These are phyloP conservation scores for Herpetomonas samuelpessoai DNA, from an alignment of 208 protist species.

Conservation along the genomic window DNA sequence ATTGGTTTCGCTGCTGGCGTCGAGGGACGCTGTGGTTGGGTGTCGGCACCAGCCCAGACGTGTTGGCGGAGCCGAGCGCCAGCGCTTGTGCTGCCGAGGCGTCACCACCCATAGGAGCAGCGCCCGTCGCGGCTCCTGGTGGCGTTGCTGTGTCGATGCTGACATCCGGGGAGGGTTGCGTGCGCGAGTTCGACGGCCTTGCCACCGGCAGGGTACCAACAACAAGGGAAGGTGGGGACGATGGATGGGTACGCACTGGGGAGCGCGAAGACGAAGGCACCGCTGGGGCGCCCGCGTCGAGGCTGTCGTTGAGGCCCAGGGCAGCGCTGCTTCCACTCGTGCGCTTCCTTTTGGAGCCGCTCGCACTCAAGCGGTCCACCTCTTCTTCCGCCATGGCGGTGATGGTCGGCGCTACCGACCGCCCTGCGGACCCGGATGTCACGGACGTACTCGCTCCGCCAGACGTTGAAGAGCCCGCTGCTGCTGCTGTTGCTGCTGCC, in stretches of 20 bases:
- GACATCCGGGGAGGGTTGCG: neutral
- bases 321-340: neutral
- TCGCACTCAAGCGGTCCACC: neutral
- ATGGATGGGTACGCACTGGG: too few species aligned
- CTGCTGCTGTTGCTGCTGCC: conserved; percentile 2
- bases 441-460: neutral
- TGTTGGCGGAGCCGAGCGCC: neutral
- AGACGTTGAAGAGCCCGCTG: neutral
- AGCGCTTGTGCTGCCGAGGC: neutral
- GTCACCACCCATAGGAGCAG: neutral
- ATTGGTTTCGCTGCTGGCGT: too few species aligned
- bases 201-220: neutral
- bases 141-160: neutral
- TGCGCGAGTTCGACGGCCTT: neutral
- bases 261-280: neutral
- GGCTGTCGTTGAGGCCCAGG: neutral
- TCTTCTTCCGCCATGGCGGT: neutral
- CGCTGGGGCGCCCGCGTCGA: neutral
- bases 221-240: too few species aligned
- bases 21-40: too few species aligned
- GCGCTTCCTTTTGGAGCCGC: neutral
- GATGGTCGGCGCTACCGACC: neutral
- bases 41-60: neutral
- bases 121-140: neutral
- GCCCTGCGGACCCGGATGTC: neutral